A percentile compares a stretch with the other conserved stretches of the same genome.
Conservation (phyloP, 352 stramenopile genomes). For the Ophiocytium majus region DNA sequence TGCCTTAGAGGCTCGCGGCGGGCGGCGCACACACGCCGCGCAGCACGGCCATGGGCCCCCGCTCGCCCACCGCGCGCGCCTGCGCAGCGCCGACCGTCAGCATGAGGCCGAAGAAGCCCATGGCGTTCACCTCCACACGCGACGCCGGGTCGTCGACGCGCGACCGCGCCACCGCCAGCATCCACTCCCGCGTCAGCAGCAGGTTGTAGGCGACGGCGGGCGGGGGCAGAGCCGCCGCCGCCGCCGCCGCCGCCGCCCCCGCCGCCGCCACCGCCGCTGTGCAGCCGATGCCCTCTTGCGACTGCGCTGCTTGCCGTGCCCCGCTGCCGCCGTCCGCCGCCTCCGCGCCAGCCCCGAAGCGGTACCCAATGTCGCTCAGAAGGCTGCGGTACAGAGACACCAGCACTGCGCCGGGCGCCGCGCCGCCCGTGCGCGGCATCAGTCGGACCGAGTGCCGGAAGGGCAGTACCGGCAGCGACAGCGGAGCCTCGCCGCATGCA, state of each 20-base stretch:
- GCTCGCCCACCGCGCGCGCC: neutral
- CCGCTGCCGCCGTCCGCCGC: no score
- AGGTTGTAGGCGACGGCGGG: conserved; percentile 26
- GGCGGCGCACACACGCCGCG: neutral
- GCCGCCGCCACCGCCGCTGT: no score
- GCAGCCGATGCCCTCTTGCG: neutral
- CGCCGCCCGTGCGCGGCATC: neutral
- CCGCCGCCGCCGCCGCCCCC: no score
- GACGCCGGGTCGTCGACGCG: neutral
- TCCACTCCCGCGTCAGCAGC: conserved; percentile 31
- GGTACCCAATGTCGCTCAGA: neutral
- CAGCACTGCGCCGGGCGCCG: neutral
- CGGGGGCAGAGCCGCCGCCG: no score
- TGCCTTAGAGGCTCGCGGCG: no score
- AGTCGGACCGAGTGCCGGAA: neutral
- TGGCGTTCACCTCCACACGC: conserved; percentile 28
- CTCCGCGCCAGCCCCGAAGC: neutral
- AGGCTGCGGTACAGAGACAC: neutral
- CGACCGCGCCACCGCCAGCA: conserved; percentile 32
- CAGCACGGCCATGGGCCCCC: neutral
- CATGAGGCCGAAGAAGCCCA: conserved; percentile 32
- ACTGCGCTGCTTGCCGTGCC: no score
- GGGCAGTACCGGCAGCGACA: neutral
- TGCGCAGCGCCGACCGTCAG: conserved; percentile 10
- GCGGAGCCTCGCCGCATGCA: no score